Conservation (phyloP, 768 basidiomycete species). For the Macrolepiota albuminosa region DNA sequence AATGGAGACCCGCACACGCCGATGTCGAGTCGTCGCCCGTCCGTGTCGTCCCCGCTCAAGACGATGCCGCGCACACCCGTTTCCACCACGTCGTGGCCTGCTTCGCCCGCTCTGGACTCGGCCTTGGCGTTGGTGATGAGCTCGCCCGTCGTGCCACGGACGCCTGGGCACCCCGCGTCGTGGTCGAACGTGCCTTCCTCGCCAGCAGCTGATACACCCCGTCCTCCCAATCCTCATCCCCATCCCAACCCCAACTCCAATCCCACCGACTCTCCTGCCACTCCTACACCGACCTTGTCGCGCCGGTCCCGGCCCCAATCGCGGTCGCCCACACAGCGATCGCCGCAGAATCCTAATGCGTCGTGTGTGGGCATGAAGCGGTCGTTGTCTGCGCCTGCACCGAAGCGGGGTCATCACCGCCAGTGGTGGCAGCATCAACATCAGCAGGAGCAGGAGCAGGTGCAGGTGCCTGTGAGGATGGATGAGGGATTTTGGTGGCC, state of each 20-base stretch:
- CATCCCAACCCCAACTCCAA: neutral
- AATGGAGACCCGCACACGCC: neutral
- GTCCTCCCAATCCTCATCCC: no score
- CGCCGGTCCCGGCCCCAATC: neutral
- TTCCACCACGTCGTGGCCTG: neutral
- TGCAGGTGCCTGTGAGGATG: neutral
- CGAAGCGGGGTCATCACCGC: neutral
- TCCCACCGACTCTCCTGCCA: neutral
- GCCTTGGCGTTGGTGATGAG: no score
- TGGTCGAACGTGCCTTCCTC: neutral
- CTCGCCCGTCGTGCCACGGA: neutral
- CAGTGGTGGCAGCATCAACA: neutral
- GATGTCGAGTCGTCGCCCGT: neutral
- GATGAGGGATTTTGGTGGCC: slow-evolving; percentile 2
- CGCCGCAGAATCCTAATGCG: neutral
- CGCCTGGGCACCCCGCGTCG: neutral
- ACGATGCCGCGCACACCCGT: neutral
- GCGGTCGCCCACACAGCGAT: neutral
- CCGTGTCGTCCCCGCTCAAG: neutral
- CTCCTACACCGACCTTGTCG: neutral
- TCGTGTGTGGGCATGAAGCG: neutral
- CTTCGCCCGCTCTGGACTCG: neutral
- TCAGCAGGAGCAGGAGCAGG: neutral
- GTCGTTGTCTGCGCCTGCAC: neutral
- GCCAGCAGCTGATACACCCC: no score